phyloP scores from a whole-genome alignment of 2,329 filamentous ascomycete genomes.

The Teratosphaeria nubilosa region DNA sequence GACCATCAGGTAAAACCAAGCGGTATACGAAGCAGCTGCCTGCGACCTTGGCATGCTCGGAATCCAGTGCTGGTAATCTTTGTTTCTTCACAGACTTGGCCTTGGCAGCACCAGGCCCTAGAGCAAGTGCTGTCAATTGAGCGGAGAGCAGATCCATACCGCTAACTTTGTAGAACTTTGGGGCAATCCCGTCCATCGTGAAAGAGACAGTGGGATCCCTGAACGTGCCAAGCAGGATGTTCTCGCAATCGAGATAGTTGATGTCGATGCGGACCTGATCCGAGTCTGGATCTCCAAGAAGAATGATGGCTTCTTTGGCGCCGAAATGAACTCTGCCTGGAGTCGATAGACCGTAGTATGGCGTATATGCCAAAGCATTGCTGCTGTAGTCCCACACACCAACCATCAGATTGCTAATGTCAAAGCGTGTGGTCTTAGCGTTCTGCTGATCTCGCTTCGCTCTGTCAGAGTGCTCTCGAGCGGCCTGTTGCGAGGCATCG shows the following conservation, averaged over 20 bases:
- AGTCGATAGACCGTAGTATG: slow-evolving; percentile 32
- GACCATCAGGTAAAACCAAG: slow-evolving; percentile 18
- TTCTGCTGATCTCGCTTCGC: not conserved
- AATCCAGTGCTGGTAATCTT: slow-evolving; percentile 28
- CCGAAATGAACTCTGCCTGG: slow-evolving; percentile 30
- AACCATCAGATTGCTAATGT: slow-evolving; percentile 27
- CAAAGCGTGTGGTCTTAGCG: slow-evolving; percentile 21
- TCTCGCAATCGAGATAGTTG: slow-evolving; percentile 33
- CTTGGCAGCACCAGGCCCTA: slow-evolving; percentile 1
- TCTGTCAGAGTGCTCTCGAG: not conserved
- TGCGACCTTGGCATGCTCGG: slow-evolving; percentile 28
- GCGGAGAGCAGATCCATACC: slow-evolving; percentile 8
- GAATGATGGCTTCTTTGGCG: slow-evolving; percentile 14
- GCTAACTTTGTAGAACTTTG: slow-evolving; percentile 29
- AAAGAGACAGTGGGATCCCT: slow-evolving; percentile 27
- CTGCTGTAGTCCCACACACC: slow-evolving; percentile 36
- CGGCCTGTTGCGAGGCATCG: slow-evolving; percentile 9
- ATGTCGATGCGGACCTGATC: slow-evolving; percentile 30
- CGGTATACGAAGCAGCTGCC: slow-evolving; percentile 44
- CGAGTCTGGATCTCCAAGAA: slow-evolving; percentile 9
- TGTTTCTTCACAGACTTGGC: slow-evolving; percentile 12
- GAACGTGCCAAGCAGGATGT: slow-evolving; percentile 24
- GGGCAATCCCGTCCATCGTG: slow-evolving; percentile 26
- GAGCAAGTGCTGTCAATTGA: slow-evolving; percentile 1
- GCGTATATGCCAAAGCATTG: slow-evolving; percentile 29